Conservation (phyloP, 2,329 filamentous ascomycete species). For the Aspergillus sergii region DNA sequence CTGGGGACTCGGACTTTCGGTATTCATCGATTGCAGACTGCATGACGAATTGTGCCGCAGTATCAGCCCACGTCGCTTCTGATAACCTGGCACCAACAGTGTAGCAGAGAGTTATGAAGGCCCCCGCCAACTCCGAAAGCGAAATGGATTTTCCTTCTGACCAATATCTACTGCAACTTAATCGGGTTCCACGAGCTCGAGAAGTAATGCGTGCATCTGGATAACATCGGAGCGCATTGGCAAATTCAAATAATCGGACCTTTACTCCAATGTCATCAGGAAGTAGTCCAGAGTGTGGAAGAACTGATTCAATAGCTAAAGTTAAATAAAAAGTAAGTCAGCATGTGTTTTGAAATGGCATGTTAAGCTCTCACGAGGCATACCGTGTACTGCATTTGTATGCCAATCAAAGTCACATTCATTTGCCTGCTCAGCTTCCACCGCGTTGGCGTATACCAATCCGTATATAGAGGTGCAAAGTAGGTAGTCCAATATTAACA, state of each 20-base stretch:
- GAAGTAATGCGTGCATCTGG: not conserved
- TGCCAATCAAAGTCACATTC: conserved; percentile 24
- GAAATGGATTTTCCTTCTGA: not conserved
- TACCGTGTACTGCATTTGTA: conserved; percentile 31
- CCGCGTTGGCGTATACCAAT: conserved; percentile 40
- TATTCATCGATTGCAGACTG: conserved; percentile 55
- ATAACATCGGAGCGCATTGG: conserved; percentile 17
- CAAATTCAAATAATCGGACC: conserved; percentile 51
- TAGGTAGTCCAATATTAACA: conserved; percentile 61
- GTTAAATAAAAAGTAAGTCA: conserved; percentile 6
- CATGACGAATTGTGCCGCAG: conserved; percentile 52
- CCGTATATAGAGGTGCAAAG: conserved; percentile 49
- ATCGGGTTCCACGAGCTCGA: not conserved
- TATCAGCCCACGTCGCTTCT: conserved; percentile 47
- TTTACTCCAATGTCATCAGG: conserved; percentile 50
- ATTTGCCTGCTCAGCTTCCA: conserved; percentile 10
- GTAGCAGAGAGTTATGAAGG: conserved; percentile 53
- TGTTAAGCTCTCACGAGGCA: conserved; percentile 10
- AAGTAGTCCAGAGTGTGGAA: conserved; percentile 44
- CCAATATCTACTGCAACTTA: not conserved
- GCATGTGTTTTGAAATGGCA: not conserved
- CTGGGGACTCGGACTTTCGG: conserved; percentile 40
- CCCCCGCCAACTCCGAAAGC: conserved; percentile 17
- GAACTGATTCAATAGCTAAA: conserved; percentile 47
- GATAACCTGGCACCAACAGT: conserved; percentile 33